Percentiles rank a stretch among this genome's conserved stretches.
phyloP scores from a whole-genome alignment of 306 rosid species.

The Albizia julibrissin region DNA sequence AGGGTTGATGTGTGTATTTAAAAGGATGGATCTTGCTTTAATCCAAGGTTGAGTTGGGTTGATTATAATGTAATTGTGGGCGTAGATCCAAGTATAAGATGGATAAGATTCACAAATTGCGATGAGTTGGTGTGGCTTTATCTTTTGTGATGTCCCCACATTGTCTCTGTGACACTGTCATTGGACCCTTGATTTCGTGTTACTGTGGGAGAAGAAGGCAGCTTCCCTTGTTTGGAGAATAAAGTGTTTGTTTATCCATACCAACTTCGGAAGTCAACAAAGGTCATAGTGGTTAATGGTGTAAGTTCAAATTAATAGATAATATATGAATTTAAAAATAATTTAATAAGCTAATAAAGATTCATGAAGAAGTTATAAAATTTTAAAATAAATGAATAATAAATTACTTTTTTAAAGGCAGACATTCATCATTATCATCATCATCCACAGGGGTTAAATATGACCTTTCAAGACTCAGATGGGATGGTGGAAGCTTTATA shows the following conservation, averaged over 20 bases:
- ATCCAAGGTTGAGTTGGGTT: background rate
- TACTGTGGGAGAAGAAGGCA: background rate
- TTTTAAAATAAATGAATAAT: too few relatives aligned
- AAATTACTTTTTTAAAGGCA: too few relatives aligned
- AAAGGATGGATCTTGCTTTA: background rate
- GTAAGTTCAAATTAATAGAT: background rate
- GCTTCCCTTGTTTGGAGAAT: background rate
- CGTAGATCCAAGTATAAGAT: conserved; percentile 30
- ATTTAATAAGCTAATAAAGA: background rate
- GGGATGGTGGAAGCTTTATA: too few relatives aligned
- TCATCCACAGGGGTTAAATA: too few relatives aligned
- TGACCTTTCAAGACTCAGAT: too few relatives aligned
- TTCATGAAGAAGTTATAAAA: background rate
- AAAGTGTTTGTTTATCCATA: background rate
- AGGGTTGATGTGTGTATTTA: conserved; percentile 12
- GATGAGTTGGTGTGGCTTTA: background rate
- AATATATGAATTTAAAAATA: too few relatives aligned
- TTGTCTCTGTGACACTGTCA: background rate
- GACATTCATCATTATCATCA: too few relatives aligned
- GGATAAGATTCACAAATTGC: background rate
- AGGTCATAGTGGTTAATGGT: background rate
- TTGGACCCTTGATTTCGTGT: background rate
- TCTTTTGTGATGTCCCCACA: background rate
- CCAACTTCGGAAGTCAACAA: background rate
- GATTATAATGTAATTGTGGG: conserved; percentile 31